Evolutionary conservation across 2,329 filamentous ascomycete genomes (phyloP).

Genomic region (Fusarium sp.): DNA sequence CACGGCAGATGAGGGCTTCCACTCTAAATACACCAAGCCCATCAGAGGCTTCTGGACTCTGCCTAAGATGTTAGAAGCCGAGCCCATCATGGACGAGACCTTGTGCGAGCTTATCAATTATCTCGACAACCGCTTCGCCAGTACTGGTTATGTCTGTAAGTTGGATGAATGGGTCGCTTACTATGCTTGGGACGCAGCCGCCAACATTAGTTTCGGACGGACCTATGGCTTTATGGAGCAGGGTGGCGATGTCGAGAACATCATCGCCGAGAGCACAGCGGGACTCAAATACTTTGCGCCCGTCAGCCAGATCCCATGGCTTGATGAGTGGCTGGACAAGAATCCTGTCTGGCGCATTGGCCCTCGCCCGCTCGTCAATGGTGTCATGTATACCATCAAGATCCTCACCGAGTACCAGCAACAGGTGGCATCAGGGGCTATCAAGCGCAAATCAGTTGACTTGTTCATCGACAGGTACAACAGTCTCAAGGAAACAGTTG

Average conservation of each 20-base stretch:
- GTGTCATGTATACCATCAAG: constrained; percentile 34
- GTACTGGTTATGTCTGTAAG: constrained; percentile 19
- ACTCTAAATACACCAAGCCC: constrained; percentile 42
- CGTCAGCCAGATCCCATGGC: constrained; percentile 43
- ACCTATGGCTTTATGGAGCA: constrained; percentile 40
- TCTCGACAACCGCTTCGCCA: constrained; percentile 30
- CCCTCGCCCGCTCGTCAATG: constrained; percentile 25
- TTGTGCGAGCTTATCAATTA: constrained; percentile 28
- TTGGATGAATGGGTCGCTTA: constrained; percentile 45
- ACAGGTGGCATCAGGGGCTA: constrained; percentile 20
- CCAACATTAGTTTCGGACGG: constrained; percentile 40
- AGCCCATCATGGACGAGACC: constrained; percentile 46
- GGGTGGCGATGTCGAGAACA: constrained; percentile 27
- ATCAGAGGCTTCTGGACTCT: constrained; percentile 45
- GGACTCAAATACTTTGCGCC: constrained; percentile 42
- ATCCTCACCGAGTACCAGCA: constrained; percentile 41
- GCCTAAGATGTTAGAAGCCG: constrained; percentile 38
- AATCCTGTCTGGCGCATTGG: constrained; percentile 36
- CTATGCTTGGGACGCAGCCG: constrained; percentile 42
- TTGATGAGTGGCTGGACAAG: constrained; percentile 45
- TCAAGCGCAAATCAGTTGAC: constrained; percentile 39
- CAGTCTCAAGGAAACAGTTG: constrained; percentile 35
- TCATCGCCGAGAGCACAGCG: constrained; percentile 28
- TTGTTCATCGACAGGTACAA: constrained; percentile 43
- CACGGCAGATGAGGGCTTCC: constrained; percentile 40